Evolutionary conservation across 345 rosid genomes (phyloP), one percentile per base, ranked within the genome.

Genomic region (Erucastrum elatum): DNA sequence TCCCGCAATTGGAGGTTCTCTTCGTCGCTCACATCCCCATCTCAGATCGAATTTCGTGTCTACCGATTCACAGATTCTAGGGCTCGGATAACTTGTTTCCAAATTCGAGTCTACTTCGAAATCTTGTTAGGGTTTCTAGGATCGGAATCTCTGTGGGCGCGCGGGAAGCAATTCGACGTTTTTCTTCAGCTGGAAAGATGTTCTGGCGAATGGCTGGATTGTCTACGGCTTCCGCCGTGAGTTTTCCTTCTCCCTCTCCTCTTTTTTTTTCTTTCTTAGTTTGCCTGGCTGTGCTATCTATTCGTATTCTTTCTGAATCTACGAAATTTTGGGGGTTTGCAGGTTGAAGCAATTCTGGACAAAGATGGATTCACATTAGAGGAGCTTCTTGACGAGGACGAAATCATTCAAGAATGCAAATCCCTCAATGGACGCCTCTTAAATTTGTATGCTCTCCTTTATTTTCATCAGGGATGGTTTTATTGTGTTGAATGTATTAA

Each of bases 351-450:
- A 60, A 88, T 94, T 84, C 81, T 94, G 86, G 98, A 94, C 61
- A 94, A 92, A 86, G 97, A 88, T 7, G 87, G 85, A 70, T 92
- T 87, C 80, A 88, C 97, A 21, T 67, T 94, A 83, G 96, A 94
- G 80, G 98, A 94, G 85, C 96, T 94, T 85, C 94, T 94, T 66
- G 94, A 92, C 15, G 98, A 94, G 87, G 98, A 92, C 79, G 98
- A 94, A 80, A 87, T 94, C 44, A 94, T 94, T 84, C 97, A 94
- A 85, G 98, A 94, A 84, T 94, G 98, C 96, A 94, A 94, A 84
- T 88, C 96, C 46, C 82, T 91, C 25, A 92, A 94, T 39, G 89
- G 91, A 15, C 94, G 97, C 46, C 97, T 94, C 75, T 87, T 94
- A 62, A 92, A 88, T 82, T 94, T 89, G 98, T 94, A 91, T 46